A percentile compares a stretch with the other conserved stretches of the same genome.
These are phyloP conservation scores for Wickerhamiella nectarea DNA, from an alignment of 805 yeast species.

Conservation along the genomic window DNA sequence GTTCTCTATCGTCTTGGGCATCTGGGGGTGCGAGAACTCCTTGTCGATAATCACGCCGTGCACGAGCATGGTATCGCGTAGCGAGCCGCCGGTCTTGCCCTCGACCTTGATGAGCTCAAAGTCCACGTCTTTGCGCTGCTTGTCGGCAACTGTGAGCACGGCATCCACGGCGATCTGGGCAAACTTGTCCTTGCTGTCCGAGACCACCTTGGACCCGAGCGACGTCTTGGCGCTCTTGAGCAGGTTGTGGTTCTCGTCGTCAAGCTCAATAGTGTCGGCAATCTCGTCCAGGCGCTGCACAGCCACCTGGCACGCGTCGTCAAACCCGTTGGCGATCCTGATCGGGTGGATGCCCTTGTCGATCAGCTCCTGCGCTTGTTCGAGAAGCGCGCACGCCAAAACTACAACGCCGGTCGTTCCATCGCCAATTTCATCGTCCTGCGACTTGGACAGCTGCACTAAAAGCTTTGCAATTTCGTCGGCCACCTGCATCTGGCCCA, in stretches of 20 bases:
- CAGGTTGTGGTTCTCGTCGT: slow-evolving; percentile 35
- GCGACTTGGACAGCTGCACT: slow-evolving; percentile 86
- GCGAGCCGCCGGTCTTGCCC: slow-evolving; percentile 89
- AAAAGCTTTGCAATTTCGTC: slow-evolving; percentile 90
- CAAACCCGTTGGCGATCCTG: slow-evolving; percentile 92
- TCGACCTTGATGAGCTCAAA: slow-evolving; percentile 92
- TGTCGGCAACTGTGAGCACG: slow-evolving; percentile 81
- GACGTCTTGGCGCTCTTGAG: slow-evolving; percentile 90
- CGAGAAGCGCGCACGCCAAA: slow-evolving; percentile 82
- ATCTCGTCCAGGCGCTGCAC: slow-evolving; percentile 57
- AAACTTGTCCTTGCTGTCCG: slow-evolving; percentile 84
- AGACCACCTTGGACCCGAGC: slow-evolving; percentile 87
- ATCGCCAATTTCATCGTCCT: slow-evolving; percentile 97
- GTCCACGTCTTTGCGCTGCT: slow-evolving; percentile 87
- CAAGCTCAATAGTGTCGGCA: slow-evolving; percentile 53
- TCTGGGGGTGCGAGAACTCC: slow-evolving; percentile 96
- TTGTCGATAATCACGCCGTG: slow-evolving; percentile 90
- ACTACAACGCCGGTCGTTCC: slow-evolving; percentile 99
- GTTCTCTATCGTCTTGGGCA: slow-evolving; percentile 70
- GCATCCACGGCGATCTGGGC: slow-evolving; percentile 97
- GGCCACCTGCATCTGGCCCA: slow-evolving; percentile 89
- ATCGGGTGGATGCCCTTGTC: slow-evolving; percentile 97
- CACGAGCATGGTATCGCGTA: slow-evolving; percentile 72
- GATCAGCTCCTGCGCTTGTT: slow-evolving; percentile 85
- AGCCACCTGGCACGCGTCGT: slow-evolving; percentile 91